Evolutionary conservation across 2,329 filamentous ascomycete genomes (phyloP), one percentile per base, ranked within the genome.

Genomic region (Penicillium sp.): DNA sequence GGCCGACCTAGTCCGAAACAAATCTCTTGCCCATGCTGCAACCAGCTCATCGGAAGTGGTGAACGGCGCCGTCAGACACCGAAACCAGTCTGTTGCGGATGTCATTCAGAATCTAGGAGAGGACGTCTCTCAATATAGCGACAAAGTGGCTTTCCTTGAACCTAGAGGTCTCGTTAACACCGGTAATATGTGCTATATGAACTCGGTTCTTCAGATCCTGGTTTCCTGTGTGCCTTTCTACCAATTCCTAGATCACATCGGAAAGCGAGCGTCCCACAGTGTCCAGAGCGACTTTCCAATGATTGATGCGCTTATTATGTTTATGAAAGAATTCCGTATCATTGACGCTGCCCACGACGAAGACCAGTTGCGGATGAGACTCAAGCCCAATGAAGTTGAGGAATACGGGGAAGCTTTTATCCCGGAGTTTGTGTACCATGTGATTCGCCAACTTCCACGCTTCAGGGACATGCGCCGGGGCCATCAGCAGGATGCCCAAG

Each of bases 121-220:
- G 26, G 85, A 87, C 61, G 82, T 83, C 44, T 84, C 84, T 51
- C 81, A 84, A 61, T 79, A 81, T 66, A 76, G 78, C 44, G 81
- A 86, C 35, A 91, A 90, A 70, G 82, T 94, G 67, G 84, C 90
- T 19, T 97, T 97, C 73, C 84, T 99, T 55, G 92, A 98, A 79
- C 95, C 95, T 55, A 88, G 94, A 68, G 95, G 95, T 53, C 85
- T 99, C 73, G 91, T 97, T 69, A 99, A 99, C 79, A 96, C 94
- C 46, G 95, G 95, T 54, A 98, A 99, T 75, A 96, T 98, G 91
- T 99, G 95, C 79, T 99, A 99, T 80, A 98, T 99, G 95, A 99
- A 98, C 82, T 97, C 95, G 66, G 94, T 97, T 76, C 85, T 99
- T 67, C 95, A 99, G 90, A 91, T 96, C 74, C 86, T 99, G 71